Conservation (phyloP, 2,329 filamentous ascomycete genomes). For the Penicillium corylophilum region DNA sequence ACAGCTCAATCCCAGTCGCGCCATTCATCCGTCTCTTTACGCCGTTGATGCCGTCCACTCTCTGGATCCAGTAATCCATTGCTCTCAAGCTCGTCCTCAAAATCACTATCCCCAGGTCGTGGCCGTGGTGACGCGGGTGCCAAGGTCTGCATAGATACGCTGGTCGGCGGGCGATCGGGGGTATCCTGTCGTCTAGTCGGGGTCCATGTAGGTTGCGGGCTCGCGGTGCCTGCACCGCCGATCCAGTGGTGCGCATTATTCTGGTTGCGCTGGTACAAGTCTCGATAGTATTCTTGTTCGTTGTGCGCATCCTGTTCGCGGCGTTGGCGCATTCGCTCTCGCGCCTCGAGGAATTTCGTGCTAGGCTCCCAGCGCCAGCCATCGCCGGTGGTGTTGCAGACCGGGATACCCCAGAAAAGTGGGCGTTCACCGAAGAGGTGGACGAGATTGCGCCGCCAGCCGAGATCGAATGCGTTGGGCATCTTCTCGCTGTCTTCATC, state of each 20-base stretch:
- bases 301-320: constrained; percentile 31
- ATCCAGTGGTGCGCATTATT: constrained; percentile 32
- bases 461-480: constrained; percentile 90
- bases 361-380: constrained; percentile 94
- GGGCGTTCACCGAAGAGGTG: constrained; percentile 78
- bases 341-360: constrained; percentile 70
- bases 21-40: constrained; percentile 38
- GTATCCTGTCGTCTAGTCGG: constrained; percentile 20
- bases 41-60: constrained; percentile 12
- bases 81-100: constrained; percentile 31
- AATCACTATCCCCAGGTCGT: constrained; percentile 36
- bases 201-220: constrained; percentile 18
- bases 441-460: constrained; percentile 72
- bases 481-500: constrained; percentile 84
- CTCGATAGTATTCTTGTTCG: constrained; percentile 35
- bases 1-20: constrained; percentile 39
- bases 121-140: constrained; percentile 40
- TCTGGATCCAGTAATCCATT: constrained; percentile 19
- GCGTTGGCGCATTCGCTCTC: constrained; percentile 31
- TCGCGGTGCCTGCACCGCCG: constrained; percentile 13
- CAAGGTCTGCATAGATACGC: constrained; percentile 46
- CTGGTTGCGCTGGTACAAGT: constrained; percentile 37
- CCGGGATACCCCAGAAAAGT: constrained; percentile 73
- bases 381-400: constrained; percentile 84
- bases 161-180: constrained; percentile 37